Evolutionary conservation across 148 eudicot species (phyloP), one percentile per base, ranked within the genome.

Genomic region (Camellia japonica): DNA sequence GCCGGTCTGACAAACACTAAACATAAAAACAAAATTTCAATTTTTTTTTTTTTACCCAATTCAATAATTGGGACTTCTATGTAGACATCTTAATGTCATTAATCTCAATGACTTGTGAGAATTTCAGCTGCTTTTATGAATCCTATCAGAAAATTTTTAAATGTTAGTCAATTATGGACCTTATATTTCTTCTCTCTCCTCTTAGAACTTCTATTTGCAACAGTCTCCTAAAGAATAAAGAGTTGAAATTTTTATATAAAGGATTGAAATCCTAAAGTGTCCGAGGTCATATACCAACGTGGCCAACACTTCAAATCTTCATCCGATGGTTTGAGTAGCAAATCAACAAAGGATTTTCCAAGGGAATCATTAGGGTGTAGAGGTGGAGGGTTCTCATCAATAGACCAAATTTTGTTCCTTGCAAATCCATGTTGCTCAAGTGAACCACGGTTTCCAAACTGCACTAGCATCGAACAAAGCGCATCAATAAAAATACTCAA

Each of bases 401-500:
- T 73, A 13, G 83, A 80, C 98, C 99, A 93, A 12, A 83, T 76
- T 87, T 84, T 90, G 87, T 92, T 94, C 86, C 94, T 90, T 16
- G 97, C 99, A 82, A 93, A 92, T 58, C 99, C 99, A 82, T 93
- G 92, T 86, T 89, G 95, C 74, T 96, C 98, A 81, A 89, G 95
- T 56, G 88, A 79, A 82, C 89, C 97, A 83, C 94, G 83, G 80
- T 90, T 92, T 23, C 93, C 98, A 87, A 92, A 92, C 99, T 96
- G 83, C 87, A 85, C 52, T 47, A 62, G 54, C 42, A 73, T 30
- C 51, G n/a, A 79, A 74, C 64, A 18, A 18, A 64, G 74, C 2
- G 73, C 67, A 64, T 74, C 18, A 51, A 60, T 44, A 78, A 76
- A 46, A 68, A 19, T 30, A 44, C 2, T 54, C 47, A 70, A 30